phyloP scores from a whole-genome alignment of 495 filamentous ascomycete species.

The Mytilinidion resinicola region DNA sequence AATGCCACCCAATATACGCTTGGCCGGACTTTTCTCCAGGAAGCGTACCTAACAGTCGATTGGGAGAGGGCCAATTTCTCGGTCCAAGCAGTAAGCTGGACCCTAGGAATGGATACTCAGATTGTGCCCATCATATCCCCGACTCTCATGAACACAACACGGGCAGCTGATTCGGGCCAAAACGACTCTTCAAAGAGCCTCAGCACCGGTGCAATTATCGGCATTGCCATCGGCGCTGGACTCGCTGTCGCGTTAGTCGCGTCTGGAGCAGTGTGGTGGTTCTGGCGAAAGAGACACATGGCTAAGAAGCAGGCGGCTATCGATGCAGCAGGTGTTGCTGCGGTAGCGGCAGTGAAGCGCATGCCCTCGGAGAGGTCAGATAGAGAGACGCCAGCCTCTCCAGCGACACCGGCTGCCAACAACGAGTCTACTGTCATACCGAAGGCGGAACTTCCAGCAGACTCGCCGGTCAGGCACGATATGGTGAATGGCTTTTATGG shows the following conservation, averaged over 20 bases:
- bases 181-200: not conserved
- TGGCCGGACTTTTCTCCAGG: constrained; percentile 52
- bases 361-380: constrained; percentile 4
- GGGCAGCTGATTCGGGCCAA: not conserved
- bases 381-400: constrained; percentile 16
- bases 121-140: constrained; percentile 34
- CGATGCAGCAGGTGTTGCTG: constrained; percentile 5
- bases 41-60: constrained; percentile 48
- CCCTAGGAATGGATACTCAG: constrained; percentile 31
- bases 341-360: constrained; percentile 1
- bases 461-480: not conserved
- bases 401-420: constrained; percentile 7
- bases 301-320: constrained; percentile 8
- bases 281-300: constrained; percentile 18
- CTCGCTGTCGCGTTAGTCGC: constrained; percentile 14
- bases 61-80: constrained; percentile 45
- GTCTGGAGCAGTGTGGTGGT: constrained; percentile 12
- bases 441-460: constrained; percentile 35
- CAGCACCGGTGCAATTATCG: constrained; percentile 23
- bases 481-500: not conserved
- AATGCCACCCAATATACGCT: constrained; percentile 50
- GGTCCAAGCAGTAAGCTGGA: constrained; percentile 38
- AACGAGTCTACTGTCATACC: constrained; percentile 30
- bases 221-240: constrained; percentile 25
- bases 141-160: not conserved